Evolutionary conservation across 306 rosid genomes (phyloP).

Genomic region (Boehmeria nivea): DNA sequence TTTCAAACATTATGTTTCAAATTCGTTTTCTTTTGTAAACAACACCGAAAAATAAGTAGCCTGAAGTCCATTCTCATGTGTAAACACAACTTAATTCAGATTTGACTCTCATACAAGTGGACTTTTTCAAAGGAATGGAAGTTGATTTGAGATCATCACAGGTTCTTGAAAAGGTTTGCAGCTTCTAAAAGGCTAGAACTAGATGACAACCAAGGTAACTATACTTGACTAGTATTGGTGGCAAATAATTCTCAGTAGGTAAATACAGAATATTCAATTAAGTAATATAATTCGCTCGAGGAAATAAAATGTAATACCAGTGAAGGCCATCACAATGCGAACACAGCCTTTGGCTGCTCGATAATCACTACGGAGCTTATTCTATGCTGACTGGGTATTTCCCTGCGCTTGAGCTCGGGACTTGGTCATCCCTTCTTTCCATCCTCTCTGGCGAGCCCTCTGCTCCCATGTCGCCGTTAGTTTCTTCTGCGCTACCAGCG

Average conservation of each 20-base stretch:
- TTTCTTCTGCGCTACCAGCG: slow-evolving; percentile 61
- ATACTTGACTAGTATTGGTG: slow-evolving; percentile 30
- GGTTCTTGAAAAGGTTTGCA: slow-evolving; percentile 16
- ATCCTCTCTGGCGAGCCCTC: slow-evolving; percentile 93
- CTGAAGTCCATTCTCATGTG: slow-evolving; percentile 12
- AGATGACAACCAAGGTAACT: slow-evolving; percentile 22
- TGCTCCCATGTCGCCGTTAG: slow-evolving; percentile 79
- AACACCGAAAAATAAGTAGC: background rate
- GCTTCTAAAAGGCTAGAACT: too few species aligned
- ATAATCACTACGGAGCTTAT: slow-evolving; percentile 3
- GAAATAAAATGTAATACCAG: slow-evolving; percentile 16
- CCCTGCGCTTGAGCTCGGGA: slow-evolving; percentile 50
- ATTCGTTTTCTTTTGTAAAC: background rate
- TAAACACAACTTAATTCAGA: slow-evolving; percentile 12
- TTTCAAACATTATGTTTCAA: background rate
- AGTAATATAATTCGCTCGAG: slow-evolving; percentile 6
- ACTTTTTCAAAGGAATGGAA: slow-evolving; percentile 3
- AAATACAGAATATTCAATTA: slow-evolving; percentile 11
- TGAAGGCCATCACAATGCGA: slow-evolving; percentile 19
- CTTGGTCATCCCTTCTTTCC: slow-evolving; percentile 79
- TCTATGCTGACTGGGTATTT: slow-evolving; percentile 57
- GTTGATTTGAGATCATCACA: slow-evolving; percentile 8
- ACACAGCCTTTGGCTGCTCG: slow-evolving; percentile 26
- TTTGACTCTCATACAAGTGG: slow-evolving; percentile 25
- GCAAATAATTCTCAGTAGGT: slow-evolving; percentile 20